These are phyloP conservation scores for Alternaria burnsii DNA, from an alignment of 2,329 filamentous ascomycete species.

Conservation along the genomic window DNA sequence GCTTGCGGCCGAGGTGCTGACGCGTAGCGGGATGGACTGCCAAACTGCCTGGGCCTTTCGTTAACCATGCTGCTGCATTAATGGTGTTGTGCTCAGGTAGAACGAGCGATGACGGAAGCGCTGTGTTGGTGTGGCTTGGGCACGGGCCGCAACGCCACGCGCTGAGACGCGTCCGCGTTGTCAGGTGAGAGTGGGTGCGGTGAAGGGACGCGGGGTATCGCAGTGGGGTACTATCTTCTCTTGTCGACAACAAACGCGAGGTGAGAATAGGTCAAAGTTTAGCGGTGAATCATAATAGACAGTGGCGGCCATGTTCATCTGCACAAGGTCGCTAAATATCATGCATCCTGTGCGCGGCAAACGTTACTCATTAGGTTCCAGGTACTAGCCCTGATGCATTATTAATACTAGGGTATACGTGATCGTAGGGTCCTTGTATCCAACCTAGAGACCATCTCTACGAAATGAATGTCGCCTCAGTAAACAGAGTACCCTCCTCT, in stretches of 20 bases:
- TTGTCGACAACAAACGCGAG: background rate
- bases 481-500: slow-evolving; percentile 82
- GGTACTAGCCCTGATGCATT: slow-evolving; percentile 47
- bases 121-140: background rate
- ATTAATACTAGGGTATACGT: slow-evolving; percentile 46
- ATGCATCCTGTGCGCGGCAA: background rate
- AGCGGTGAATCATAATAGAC: background rate
- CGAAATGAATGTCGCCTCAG: slow-evolving; percentile 96
- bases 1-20: slow-evolving; percentile 8
- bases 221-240: background rate
- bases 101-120: background rate
- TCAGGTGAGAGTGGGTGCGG: slow-evolving; percentile 21
- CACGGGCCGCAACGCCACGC: slow-evolving; percentile 12
- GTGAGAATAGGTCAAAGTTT: background rate
- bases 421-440: slow-evolving; percentile 28
- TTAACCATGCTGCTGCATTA: slow-evolving; percentile 20
- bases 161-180: slow-evolving; percentile 22
- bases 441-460: slow-evolving; percentile 46
- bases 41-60: slow-evolving; percentile 17
- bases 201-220: slow-evolving; percentile 14
- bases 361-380: slow-evolving; percentile 44
- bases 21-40: slow-evolving; percentile 18
- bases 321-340: background rate
- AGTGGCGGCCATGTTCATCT: background rate
- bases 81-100: slow-evolving; percentile 4